Evolutionary conservation across 1,284 basidiomycete species (phyloP), one percentile per base, ranked within the genome.

Genomic region (Afroboletus lepidellus): DNA sequence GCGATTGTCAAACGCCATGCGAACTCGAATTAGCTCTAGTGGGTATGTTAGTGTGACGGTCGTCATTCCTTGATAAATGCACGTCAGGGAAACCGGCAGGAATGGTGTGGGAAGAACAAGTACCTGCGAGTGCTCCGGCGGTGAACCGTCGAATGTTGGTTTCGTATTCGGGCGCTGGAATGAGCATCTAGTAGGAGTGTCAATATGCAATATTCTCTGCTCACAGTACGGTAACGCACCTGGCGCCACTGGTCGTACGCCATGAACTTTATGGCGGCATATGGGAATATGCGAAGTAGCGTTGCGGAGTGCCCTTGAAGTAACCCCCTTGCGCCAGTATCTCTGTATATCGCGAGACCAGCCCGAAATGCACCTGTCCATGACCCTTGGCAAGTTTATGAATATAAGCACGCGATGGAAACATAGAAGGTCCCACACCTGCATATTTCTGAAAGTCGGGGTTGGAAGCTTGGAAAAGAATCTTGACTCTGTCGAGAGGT

Each of bases 221-320:
- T 8, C 1, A 39, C 41, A n/a, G 21, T 11, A 29, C n/a, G 27
- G 71, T 83, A 62, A 62, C 92, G 87, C 60, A 74, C 73, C 90
- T 90, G 50, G 90, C 74, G 61, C 66, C 64, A 71, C 69, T 90
- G 86, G 71, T 98, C 95, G 69, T 99, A 99, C 3, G 92, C 86
- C 88, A 98, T 95, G 67, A 95, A 99, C 73, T 98, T 98, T 71
- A 99, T 91, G 46, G 90, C 94, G 36, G 97, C 97, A 69, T 99
- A 67, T 30, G 97, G 96, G 68, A 98, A 98, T 63, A 90, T 82
- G 54, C 87, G 84, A 47, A 89, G 72, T 46, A 90, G 76, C 5
- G 96, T 98, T 24, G 93, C 92, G 23, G 92, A 93, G 71, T 99
- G 96, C 2, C 97, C 97, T 76, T 98, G 95, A 56, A 98, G 85